phyloP scores from a whole-genome alignment of 2,329 filamentous ascomycete species.

The Aspergillus versicolor region DNA sequence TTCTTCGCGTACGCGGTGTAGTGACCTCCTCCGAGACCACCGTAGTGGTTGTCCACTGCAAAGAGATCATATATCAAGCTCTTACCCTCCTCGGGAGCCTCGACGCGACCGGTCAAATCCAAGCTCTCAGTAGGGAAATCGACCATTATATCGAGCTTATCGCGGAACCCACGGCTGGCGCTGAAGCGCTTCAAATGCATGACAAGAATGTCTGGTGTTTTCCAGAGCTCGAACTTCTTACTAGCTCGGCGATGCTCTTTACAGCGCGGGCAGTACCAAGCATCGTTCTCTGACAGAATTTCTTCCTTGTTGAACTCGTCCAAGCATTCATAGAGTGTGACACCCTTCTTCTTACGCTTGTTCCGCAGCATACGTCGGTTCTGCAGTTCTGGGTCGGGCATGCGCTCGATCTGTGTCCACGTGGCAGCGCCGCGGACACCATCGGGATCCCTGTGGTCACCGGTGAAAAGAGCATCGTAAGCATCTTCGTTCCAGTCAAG shows the following conservation, averaged over 20 bases:
- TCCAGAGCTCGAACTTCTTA: conserved; percentile 98
- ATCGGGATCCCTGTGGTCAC: conserved; percentile 43
- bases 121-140: conserved; percentile 89
- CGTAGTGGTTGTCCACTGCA: conserved; percentile 93
- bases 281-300: conserved; percentile 89
- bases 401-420: conserved; percentile 53
- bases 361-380: conserved; percentile 63
- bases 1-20: conserved; percentile 96
- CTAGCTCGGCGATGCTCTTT: conserved; percentile 89
- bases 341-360: conserved; percentile 69
- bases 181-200: conserved; percentile 96
- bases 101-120: conserved; percentile 76
- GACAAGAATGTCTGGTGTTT: conserved; percentile 88
- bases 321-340: conserved; percentile 85
- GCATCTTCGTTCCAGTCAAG: conserved; percentile 78
- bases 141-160: conserved; percentile 88
- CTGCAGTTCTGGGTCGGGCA: conserved; percentile 63
- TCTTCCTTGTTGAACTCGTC: conserved; percentile 94
- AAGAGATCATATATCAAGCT: conserved; percentile 88
- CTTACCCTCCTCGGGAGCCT: conserved; percentile 77
- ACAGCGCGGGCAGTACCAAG: conserved; percentile 96
- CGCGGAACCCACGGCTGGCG: conserved; percentile 73
- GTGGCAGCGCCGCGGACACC: conserved; percentile 61
- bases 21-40: conserved; percentile 88
- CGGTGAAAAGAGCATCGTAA: conserved; percentile 67